phyloP scores from a whole-genome alignment of 75 land plant genomes.

The Chamaecyparis obtusa region DNA sequence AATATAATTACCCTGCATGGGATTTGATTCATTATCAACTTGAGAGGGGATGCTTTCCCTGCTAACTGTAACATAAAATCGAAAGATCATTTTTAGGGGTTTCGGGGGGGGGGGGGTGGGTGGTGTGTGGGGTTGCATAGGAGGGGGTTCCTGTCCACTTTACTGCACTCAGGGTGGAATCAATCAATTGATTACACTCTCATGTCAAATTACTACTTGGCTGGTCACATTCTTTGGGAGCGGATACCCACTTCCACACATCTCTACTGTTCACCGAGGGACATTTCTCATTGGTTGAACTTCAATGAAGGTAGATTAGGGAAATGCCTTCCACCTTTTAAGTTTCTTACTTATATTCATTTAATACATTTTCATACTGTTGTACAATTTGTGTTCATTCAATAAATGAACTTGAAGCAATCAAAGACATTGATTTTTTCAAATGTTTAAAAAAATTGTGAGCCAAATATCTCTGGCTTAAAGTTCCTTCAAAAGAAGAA shows the following conservation, averaged over 20 bases:
- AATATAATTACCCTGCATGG: neutral
- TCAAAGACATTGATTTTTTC: neutral
- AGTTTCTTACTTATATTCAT: neutral
- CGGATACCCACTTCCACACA: neutral
- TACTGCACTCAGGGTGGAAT: neutral
- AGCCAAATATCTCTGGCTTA: neutral
- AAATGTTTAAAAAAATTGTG: neutral
- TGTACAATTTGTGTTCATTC: neutral
- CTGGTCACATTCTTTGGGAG: constrained; percentile 3
- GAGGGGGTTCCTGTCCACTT: neutral
- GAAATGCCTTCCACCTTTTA: neutral
- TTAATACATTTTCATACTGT: neutral
- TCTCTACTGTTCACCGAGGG: neutral
- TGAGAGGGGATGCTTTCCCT: neutral
- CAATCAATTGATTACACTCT: neutral
- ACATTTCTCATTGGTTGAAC: neutral
- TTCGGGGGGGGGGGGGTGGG: too few relatives aligned
- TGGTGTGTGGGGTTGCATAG: too few relatives aligned
- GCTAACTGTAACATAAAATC: neutral
- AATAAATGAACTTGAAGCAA: neutral
- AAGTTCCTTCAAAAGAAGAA: neutral
- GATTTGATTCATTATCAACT: neutral
- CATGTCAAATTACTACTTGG: neutral
- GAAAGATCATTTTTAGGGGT: neutral
- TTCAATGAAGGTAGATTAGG: neutral